phyloP scores from a whole-genome alignment of 306 rosid genomes.

The Bauhinia variegata region DNA sequence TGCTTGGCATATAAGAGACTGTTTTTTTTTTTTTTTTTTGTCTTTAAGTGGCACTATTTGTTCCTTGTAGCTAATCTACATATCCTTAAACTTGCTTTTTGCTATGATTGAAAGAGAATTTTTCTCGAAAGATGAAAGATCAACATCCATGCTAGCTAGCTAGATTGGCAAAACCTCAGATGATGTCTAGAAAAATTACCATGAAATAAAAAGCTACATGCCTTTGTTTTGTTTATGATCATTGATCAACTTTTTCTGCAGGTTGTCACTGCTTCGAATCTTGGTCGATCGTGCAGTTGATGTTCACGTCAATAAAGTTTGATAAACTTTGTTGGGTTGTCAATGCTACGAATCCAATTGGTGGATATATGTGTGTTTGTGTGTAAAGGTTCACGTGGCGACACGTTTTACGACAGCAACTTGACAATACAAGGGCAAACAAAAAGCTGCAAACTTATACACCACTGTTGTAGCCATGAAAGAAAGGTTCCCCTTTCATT shows the following conservation, averaged over 20 bases:
- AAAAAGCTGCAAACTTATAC: conserved; percentile 27
- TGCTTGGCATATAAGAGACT: no score
- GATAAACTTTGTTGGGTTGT: no score
- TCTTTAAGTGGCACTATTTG: no score
- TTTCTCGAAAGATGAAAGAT: conserved; percentile 33
- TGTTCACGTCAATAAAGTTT: conserved; percentile 12
- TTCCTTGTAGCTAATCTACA: no score
- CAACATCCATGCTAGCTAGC: conserved; percentile 32
- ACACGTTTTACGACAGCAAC: conserved; percentile 46
- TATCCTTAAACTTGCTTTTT: no score
- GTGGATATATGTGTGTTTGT: no score
- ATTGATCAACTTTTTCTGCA: conserved; percentile 10
- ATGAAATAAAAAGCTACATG: conserved; percentile 42
- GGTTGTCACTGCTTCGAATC: conserved; percentile 47
- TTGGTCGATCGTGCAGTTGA: conserved; percentile 27
- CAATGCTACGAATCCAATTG: no score
- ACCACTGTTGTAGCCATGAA: background rate
- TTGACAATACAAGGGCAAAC: background rate
- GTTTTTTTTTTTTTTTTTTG: no score
- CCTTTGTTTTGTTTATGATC: conserved; percentile 31
- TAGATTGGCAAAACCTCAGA: background rate
- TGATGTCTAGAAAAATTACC: conserved; percentile 31
- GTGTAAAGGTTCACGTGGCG: no score
- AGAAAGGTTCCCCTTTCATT: conserved; percentile 9
- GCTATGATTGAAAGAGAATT: background rate